Evolutionary conservation across 1,284 basidiomycete species (phyloP), one percentile per base, ranked within the genome.

Genomic region (Irpex lacteus): DNA sequence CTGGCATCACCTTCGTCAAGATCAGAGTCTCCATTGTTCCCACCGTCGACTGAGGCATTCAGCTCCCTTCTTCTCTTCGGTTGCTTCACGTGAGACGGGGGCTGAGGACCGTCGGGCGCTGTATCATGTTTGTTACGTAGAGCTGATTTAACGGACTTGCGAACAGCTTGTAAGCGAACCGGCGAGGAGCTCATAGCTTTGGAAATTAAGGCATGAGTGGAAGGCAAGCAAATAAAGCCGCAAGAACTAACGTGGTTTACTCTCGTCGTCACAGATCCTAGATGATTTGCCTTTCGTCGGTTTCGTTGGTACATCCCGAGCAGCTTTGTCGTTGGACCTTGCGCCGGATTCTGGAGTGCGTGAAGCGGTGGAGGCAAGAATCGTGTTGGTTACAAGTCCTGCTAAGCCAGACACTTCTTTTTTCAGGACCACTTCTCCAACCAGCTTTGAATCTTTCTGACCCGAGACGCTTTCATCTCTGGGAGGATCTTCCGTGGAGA

Each of bases 41-140:
- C 11, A 44, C 21, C 21, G 11, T 64, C 61, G 15, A 66, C 61
- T 15, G 62, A 40, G 5, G 11, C n/a, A 18, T n/a, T 54, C 36
- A 37, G 55, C 36, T 11, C 9, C 36, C 70, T 67, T 59, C 70
- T 70, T 37, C 62, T 60, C 60, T 70, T 70, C 9, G 53, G 21
- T 13, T 63, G 38, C 13, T 21, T 44, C 59, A 65, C 15, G 50
- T 61, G 7, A 56, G 47, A 15, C 58, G 15, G 13, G 18, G 53
- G 19, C 63, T 55, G 3, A 21, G 5, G 11, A n/a, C 1, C 0
- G 49, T 49, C 36, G 52, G 32, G 32, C 59, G 19, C 8, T 26
- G 58, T 26, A 32, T 65, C 59, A 55, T 64, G 60, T 26, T 67
- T 72, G 62, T 71, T 72, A 49, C 70, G 70, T 18, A 73, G 64